Base-by-base conservation (phyloP, 768 basidiomycete species). In the Suillus subalutaceus region DNA sequence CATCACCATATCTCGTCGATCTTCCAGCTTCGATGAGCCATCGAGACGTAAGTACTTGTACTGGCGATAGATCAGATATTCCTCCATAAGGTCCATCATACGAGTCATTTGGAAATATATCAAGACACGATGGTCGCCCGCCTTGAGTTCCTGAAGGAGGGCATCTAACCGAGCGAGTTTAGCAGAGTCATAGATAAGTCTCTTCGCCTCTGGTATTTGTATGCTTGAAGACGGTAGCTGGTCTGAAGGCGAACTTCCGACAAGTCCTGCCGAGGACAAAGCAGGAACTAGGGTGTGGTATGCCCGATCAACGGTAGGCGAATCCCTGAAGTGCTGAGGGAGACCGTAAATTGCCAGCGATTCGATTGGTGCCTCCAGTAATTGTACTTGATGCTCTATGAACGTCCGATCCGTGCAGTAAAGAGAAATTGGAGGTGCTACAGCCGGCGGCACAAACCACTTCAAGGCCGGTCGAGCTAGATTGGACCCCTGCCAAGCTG, bases 51-150 rank as follows among this genome's bases (percentile, higher is more conserved):
- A 81, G 74, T 98, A 97, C 77, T 95, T 96, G 83, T 95, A 95
- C 76, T 98, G 96, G 2, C 97, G 90, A 80, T 92, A 97, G 65
- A 97, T 94, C 67, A 99, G 84, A 76, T 98, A 99, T 76, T 99
- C 97, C 77, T 99, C 97, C 88, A 99, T 96, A 60, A 99, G 82
- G 76, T 98, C 96, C 90, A 99, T 97, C 97, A 99, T 99, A 66
- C 91, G 88, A 15, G 97, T 99, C 97, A 99, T 99, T 78, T 99
- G 97, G 89, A 98, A 99, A 80, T 99, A 99, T 23, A 99, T 85
- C 71, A 99, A 79, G 16, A 97, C 94, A 56, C 96, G 90, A 78
- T 99, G 97, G 67, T 96, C 96, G 1, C 90, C 92, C 43, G 88
- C 84, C 79, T 97, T 99, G 65, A 99, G 88, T 72, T 97, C 93